These are phyloP conservation scores for Vigna unguiculata DNA, from an alignment of 306 rosid genomes.

Conservation along the genomic window DNA sequence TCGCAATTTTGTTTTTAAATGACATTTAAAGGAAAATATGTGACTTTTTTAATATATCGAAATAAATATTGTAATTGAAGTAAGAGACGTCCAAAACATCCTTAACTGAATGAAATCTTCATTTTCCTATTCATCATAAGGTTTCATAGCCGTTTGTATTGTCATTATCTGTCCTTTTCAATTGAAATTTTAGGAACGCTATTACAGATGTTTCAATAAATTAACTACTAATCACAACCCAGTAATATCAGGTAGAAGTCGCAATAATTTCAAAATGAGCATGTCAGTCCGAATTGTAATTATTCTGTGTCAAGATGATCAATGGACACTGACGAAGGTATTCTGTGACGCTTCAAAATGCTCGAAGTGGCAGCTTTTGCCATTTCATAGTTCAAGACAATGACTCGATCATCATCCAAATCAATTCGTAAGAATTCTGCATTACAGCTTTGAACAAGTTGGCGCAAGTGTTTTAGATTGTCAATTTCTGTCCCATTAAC, in stretches of 20 bases:
- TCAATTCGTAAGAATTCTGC: conserved; percentile 74
- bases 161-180: too few relatives aligned
- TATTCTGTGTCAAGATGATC: conserved; percentile 54
- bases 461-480: conserved; percentile 75
- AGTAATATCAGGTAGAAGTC: background rate
- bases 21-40: too few relatives aligned
- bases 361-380: conserved; percentile 77
- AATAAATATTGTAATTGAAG: too few relatives aligned
- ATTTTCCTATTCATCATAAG: too few relatives aligned
- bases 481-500: conserved; percentile 77
- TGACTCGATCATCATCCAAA: conserved; percentile 87
- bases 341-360: conserved; percentile 83
- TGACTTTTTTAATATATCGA: too few relatives aligned
- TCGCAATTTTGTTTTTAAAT: too few relatives aligned
- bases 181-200: too few relatives aligned
- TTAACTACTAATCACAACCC: background rate
- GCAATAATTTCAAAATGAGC: conserved; percentile 35
- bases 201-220: too few relatives aligned
- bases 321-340: conserved; percentile 69
- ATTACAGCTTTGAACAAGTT: conserved; percentile 69
- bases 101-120: too few relatives aligned
- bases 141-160: too few relatives aligned
- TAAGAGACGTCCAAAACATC: too few relatives aligned
- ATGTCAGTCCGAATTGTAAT: conserved; percentile 27
- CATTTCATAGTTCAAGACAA: conserved; percentile 63